Percentiles rank a stretch among this genome's conserved stretches.
These are phyloP conservation scores for Pichia sp. DNA, from an alignment of 1,139 yeast genomes.

Conservation along the genomic window DNA sequence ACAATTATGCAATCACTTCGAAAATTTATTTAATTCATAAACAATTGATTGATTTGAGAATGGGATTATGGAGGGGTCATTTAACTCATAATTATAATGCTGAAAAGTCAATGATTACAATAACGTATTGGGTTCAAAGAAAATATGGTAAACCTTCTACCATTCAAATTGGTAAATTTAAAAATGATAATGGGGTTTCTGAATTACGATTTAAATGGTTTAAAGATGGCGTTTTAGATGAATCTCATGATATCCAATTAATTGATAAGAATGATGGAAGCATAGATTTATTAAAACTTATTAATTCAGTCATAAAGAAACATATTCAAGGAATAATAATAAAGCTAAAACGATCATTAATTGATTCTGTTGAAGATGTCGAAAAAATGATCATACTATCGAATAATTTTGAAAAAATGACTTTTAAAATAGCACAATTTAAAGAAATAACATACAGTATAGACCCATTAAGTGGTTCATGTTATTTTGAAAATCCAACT, in stretches of 20 bases:
- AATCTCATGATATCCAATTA: constrained; percentile 27
- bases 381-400: constrained; percentile 28
- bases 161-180: constrained; percentile 63
- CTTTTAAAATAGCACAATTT: constrained; percentile 32
- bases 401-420: constrained; percentile 20
- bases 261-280: constrained; percentile 17
- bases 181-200: constrained; percentile 29
- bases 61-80: constrained; percentile 61
- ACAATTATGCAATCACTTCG: constrained; percentile 65
- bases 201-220: constrained; percentile 63
- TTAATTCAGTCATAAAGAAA: constrained; percentile 24
- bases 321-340: constrained; percentile 30
- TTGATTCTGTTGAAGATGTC: constrained; percentile 24
- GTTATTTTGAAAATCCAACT: constrained; percentile 44
- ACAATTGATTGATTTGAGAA: constrained; percentile 51
- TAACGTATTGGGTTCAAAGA: constrained; percentile 65
- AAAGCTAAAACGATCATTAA: constrained; percentile 23
- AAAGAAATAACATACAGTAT: constrained; percentile 35
- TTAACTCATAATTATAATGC: constrained; percentile 63
- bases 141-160: constrained; percentile 41
- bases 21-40: constrained; percentile 65
- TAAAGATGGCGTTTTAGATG: constrained; percentile 45
- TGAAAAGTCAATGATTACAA: constrained; percentile 52
- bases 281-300: constrained; percentile 26
- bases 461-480: constrained; percentile 39